Percentiles rank a stretch among this genome's conserved stretches.
phyloP scores from a whole-genome alignment of 176 grass and related monocot species.

The Leersia perrieri region DNA sequence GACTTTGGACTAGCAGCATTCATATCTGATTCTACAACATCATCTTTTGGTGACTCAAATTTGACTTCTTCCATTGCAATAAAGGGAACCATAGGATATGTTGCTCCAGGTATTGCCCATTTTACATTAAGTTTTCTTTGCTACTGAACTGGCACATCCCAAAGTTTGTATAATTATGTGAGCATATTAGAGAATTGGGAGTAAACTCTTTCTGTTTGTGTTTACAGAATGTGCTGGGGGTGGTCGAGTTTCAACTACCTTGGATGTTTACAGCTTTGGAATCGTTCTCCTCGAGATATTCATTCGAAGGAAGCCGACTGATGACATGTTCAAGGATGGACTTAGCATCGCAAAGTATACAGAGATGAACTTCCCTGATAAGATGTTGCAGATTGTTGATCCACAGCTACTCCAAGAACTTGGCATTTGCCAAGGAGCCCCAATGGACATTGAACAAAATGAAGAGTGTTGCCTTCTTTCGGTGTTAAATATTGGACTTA shows the following conservation, averaged over 20 bases:
- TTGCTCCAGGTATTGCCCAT: slow-evolving; percentile 25
- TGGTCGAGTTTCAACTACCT: neutral
- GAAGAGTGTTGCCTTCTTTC: neutral
- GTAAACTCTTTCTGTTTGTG: neutral
- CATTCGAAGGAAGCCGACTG: neutral
- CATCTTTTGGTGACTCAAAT: neutral
- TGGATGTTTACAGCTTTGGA: slow-evolving; percentile 21
- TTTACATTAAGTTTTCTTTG: too few relatives aligned
- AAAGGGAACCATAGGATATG: slow-evolving; percentile 29
- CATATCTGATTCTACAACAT: neutral
- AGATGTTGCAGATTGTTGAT: neutral
- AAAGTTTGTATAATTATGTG: too few relatives aligned
- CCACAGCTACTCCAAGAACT: neutral
- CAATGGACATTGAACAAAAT: neutral
- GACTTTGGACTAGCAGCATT: slow-evolving; percentile 31
- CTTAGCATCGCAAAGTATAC: neutral
- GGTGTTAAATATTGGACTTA: neutral
- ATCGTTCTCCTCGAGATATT: slow-evolving; percentile 23
- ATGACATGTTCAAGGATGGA: slow-evolving; percentile 30
- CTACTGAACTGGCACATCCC: too few relatives aligned
- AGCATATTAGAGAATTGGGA: too few relatives aligned
- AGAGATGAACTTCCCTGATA: slow-evolving; percentile 10
- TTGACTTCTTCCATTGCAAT: neutral
- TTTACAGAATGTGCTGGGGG: neutral
- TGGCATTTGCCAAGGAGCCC: neutral